Base-by-base conservation (phyloP, 1,139 yeast species). In the Petasospora rhodanensis region DNA sequence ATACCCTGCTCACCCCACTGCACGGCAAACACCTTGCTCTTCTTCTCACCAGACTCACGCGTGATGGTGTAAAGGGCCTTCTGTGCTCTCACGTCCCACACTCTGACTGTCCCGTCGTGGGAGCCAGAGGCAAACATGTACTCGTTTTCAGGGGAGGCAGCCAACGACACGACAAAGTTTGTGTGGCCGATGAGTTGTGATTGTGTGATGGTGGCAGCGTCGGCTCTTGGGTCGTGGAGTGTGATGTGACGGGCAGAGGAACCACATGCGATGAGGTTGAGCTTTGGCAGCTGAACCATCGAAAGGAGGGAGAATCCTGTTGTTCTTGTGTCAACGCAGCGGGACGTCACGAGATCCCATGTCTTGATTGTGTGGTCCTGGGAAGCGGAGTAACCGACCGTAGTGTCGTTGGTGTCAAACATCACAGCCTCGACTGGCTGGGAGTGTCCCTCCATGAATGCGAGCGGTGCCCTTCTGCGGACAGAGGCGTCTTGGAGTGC, bases 161-260 rank as follows among this genome's bases (percentile, higher is more conserved):
- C 75, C 44, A 91, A 65, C 3, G 82, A 73, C 15, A 82, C 93
- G 22, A 91, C 97, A 56, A 91, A 87, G 61, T 89, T 89, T 30
- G 84, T 75, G 60, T 91, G 99, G 8, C 99, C 98, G 28, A 78
- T 68, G 37, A 91, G 69, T 56, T 89, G 93, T 31, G 72, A 68
- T 41, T 70, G 76, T 11, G 82, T 68, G 22, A 80, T 71, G 21
- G 62, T 57, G 15, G 71, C 62, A 6, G 74, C 66, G 11, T 71
- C 62, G 7, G 64, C 65, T 58, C 97, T 73, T 35, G 97, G 97
- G 58, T 91, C 99, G 56, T 86, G 95, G 43, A 89, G 67, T 42
- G 87, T 81, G 47, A 91, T 87, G 59, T 89, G 97, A 61, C 97
- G 83, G 14, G 96, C 96, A 11, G 95, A 82, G 4, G 96, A 87